A percentile compares a stretch with the other conserved stretches of the same genome.
Evolutionary conservation across 2,329 filamentous ascomycete species (phyloP).

Genomic region (Sporothrix variecibatus): DNA sequence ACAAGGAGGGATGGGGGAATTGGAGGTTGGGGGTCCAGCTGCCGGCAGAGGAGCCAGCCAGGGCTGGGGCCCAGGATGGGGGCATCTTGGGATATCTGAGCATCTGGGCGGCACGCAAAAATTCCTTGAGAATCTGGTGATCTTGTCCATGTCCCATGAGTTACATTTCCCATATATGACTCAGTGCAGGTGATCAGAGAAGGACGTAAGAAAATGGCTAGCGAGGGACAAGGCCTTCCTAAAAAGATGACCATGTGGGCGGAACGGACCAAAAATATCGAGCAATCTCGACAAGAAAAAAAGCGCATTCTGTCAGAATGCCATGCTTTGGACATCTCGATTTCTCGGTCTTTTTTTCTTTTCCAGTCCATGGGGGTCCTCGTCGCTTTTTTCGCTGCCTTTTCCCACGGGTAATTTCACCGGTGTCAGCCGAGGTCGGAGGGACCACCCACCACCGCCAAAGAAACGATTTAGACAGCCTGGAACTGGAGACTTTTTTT

Average conservation of each 20-base stretch:
- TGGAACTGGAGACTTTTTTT: neutral
- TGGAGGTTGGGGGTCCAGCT: neutral
- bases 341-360: neutral
- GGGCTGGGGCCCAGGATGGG: neutral
- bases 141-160: constrained; percentile 5
- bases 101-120: neutral
- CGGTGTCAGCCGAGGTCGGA: constrained; percentile 23
- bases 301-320: constrained; percentile 20
- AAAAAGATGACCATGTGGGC: constrained; percentile 3
- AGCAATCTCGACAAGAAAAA: neutral
- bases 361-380: neutral
- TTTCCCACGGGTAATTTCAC: constrained; percentile 22
- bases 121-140: neutral
- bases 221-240: neutral
- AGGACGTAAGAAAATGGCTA: neutral
- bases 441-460: neutral
- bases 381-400: constrained; percentile 6
- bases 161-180: constrained; percentile 2
- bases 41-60: neutral
- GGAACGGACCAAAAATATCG: neutral
- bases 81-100: neutral
- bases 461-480: neutral
- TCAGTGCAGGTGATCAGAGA: constrained; percentile 14
- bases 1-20: neutral
- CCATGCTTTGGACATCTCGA: constrained; percentile 3